These are phyloP conservation scores for Solanum gracilifrons DNA, from an alignment of 257 asterid genomes.

Conservation along the genomic window DNA sequence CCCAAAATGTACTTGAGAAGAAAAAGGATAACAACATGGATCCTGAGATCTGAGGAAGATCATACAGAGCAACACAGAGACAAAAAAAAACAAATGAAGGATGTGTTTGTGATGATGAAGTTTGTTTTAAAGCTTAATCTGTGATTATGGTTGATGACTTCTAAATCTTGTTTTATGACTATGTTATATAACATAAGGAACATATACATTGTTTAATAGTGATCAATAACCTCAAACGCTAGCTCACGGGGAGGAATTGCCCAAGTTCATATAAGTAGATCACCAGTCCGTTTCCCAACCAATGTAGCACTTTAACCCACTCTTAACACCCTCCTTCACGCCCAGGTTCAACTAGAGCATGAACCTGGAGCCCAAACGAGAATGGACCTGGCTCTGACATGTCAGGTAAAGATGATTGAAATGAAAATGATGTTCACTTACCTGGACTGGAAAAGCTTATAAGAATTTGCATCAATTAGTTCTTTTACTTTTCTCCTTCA, in stretches of 20 bases:
- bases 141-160: not conserved
- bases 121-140: conserved; percentile 22
- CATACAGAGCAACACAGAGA: not conserved
- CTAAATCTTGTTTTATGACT: not conserved
- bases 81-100: conserved; percentile 14
- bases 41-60: not conserved
- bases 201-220: not conserved
- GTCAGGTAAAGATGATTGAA: not conserved
- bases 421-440: not conserved
- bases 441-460: too few relatives aligned
- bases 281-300: too few relatives aligned
- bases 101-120: conserved; percentile 47
- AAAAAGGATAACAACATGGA: not conserved
- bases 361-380: too few relatives aligned
- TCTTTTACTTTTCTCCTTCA: not conserved
- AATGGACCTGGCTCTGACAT: too few relatives aligned
- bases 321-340: too few relatives aligned
- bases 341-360: too few relatives aligned
- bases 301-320: too few relatives aligned
- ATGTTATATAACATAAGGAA: not conserved
- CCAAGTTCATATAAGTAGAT: too few relatives aligned
- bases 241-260: too few relatives aligned
- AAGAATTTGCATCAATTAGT: not conserved
- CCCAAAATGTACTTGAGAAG: conserved; percentile 46
- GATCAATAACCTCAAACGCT: too few relatives aligned